Percentiles rank a stretch among this genome's conserved stretches.
phyloP scores from a whole-genome alignment of 371 early-diverging fungal species.

The Dichotomocladium elegans region DNA sequence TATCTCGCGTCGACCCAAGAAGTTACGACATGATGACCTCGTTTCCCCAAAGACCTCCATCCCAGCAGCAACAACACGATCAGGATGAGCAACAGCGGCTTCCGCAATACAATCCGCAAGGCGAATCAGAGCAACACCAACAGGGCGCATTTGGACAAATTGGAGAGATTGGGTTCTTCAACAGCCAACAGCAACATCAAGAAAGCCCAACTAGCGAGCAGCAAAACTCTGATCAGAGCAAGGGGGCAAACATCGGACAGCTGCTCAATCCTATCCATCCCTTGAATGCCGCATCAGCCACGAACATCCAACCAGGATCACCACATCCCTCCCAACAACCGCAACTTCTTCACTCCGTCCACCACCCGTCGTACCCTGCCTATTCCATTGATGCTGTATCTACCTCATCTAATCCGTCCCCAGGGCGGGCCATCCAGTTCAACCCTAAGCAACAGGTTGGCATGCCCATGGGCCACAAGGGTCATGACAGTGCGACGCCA shows the following conservation, averaged over 20 bases:
- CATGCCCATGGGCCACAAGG: neutral
- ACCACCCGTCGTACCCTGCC: neutral
- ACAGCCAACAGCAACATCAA: neutral
- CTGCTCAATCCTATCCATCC: conserved; percentile 41
- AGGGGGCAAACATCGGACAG: conserved; percentile 28
- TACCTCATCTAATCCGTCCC: neutral
- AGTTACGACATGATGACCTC: conserved; percentile 8
- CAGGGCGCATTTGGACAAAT: too few species aligned
- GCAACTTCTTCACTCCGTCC: conserved; percentile 5
- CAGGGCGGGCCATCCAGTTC: conserved; percentile 1
- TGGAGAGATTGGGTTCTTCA: neutral
- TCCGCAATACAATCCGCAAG: neutral
- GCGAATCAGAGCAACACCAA: too few species aligned
- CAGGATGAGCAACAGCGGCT: neutral
- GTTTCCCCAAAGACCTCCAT: too few species aligned
- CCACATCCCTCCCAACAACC: conserved; percentile 5
- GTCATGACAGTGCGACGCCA: neutral
- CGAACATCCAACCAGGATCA: neutral
- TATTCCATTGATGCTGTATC: neutral
- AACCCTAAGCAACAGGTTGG: neutral
- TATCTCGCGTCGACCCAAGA: conserved; percentile 22
- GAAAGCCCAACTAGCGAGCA: neutral
- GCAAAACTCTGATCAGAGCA: conserved; percentile 1
- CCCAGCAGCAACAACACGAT: too few species aligned
- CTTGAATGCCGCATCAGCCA: conserved; percentile 9